Conservation (phyloP, 169 alveolate species). For the Perkinsus chesapeaki region DNA sequence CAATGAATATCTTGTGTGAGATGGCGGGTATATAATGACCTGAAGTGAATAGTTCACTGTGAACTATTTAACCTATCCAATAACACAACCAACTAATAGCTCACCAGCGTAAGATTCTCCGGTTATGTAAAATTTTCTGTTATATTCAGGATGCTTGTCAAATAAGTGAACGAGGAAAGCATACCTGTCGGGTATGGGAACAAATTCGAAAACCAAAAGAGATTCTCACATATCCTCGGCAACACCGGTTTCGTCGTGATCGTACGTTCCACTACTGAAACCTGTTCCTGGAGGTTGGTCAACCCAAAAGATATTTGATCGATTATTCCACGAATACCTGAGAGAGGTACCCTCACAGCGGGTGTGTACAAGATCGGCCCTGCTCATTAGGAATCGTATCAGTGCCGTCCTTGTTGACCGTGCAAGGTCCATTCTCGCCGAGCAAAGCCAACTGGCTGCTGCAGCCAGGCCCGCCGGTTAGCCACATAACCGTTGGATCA, state of each 20-base stretch:
- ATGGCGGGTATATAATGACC: constrained; percentile 41
- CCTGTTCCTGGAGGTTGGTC: constrained; percentile 82
- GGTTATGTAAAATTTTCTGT: constrained; percentile 51
- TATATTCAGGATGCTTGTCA: constrained; percentile 34
- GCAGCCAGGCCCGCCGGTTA: constrained; percentile 78
- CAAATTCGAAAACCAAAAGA: not conserved
- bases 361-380: not conserved
- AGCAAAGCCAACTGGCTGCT: constrained; percentile 53
- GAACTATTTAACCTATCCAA: not conserved
- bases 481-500: constrained; percentile 58
- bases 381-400: not conserved
- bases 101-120: constrained; percentile 68
- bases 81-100: not conserved
- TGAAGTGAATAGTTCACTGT: not conserved
- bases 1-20: not conserved
- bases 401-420: not conserved
- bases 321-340: constrained; percentile 52
- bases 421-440: constrained; percentile 62
- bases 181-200: not conserved
- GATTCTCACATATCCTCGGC: constrained; percentile 18
- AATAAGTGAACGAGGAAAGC: constrained; percentile 45
- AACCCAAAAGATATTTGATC: constrained; percentile 57
- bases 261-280: constrained; percentile 26
- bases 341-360: no score
- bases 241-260: constrained; percentile 25